Evolutionary conservation across 345 rosid species (phyloP).

Genomic region (Acer campestre): DNA sequence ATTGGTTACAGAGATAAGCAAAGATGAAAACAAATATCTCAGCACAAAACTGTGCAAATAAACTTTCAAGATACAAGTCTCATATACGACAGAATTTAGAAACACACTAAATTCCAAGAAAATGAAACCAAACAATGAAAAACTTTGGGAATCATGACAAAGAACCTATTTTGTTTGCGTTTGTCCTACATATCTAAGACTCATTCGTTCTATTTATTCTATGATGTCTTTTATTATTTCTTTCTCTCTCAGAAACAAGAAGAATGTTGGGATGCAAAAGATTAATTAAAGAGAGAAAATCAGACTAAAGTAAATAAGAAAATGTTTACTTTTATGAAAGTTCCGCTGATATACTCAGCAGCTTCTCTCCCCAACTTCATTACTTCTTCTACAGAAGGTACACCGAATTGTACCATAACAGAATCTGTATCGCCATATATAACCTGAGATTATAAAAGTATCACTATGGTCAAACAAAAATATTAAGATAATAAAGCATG

Average conservation of each 20-base stretch:
- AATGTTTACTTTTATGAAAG: slow-evolving; percentile 71
- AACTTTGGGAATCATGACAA: neutral
- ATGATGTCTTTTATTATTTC: neutral
- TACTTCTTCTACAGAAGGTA: slow-evolving; percentile 68
- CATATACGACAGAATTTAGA: neutral
- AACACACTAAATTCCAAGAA: neutral
- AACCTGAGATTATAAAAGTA: slow-evolving; percentile 52
- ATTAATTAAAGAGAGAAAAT: neutral
- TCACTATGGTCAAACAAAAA: neutral
- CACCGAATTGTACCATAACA: slow-evolving; percentile 99
- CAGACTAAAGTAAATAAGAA: slow-evolving; percentile 11
- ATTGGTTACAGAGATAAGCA: neutral
- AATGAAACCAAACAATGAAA: neutral
- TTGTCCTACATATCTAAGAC: neutral
- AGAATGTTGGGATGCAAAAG: neutral
- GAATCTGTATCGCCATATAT: slow-evolving; percentile 99
- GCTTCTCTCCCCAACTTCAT: slow-evolving; percentile 97
- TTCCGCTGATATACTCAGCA: slow-evolving; percentile 81
- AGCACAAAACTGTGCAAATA: neutral
- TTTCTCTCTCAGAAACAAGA: neutral
- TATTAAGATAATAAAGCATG: neutral
- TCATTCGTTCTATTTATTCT: neutral
- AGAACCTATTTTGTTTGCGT: no score
- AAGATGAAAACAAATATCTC: no score
- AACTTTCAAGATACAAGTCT: slow-evolving; percentile 1